Evolutionary conservation across 2,329 filamentous ascomycete species (phyloP).

Genomic region (Penicillium sp.): DNA sequence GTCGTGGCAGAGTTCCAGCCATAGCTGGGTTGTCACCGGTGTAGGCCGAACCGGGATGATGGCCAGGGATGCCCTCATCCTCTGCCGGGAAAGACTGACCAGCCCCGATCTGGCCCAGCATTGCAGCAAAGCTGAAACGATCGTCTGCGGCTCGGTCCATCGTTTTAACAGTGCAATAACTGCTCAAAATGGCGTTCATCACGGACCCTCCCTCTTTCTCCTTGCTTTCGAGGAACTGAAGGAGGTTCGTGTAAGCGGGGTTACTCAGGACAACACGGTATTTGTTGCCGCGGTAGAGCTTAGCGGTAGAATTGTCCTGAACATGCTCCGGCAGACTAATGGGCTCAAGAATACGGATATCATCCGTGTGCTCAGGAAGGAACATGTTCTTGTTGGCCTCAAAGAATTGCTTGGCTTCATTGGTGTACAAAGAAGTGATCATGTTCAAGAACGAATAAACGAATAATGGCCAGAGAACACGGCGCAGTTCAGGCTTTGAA

Average conservation of each 20-base stretch:
- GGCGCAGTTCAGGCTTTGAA: constrained; percentile 73
- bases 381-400: constrained; percentile 67
- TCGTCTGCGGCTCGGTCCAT: constrained; percentile 59
- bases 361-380: constrained; percentile 73
- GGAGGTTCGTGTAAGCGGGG: constrained; percentile 75
- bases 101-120: constrained; percentile 55
- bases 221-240: constrained; percentile 87
- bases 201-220: constrained; percentile 75
- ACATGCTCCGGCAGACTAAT: constrained; percentile 77
- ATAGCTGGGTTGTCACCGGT: constrained; percentile 56
- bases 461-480: constrained; percentile 89
- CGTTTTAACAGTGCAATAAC: constrained; percentile 58
- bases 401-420: constrained; percentile 73
- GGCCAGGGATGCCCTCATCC: constrained; percentile 67
- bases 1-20: constrained; percentile 56
- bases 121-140: constrained; percentile 57
- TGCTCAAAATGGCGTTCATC: constrained; percentile 69
- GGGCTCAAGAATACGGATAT: constrained; percentile 70
- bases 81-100: constrained; percentile 60
- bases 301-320: constrained; percentile 70
- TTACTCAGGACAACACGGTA: constrained; percentile 89
- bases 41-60: constrained; percentile 63
- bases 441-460: constrained; percentile 89
- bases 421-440: constrained; percentile 66
- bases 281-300: constrained; percentile 79